These are phyloP conservation scores for Mycena amicta DNA, from an alignment of 768 basidiomycete species.

Conservation along the genomic window DNA sequence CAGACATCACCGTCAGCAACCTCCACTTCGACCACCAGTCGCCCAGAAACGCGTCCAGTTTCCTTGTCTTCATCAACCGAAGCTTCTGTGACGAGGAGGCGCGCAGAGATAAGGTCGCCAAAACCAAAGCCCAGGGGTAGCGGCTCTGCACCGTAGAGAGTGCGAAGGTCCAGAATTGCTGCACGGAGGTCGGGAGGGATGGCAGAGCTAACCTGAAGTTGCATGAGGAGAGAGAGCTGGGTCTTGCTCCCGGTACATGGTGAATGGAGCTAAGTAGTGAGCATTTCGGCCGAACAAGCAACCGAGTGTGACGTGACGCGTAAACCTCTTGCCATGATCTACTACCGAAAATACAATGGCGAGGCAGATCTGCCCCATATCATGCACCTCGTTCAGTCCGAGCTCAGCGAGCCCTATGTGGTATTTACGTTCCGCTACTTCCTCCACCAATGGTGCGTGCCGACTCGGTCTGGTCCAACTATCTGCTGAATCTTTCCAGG, in stretches of 20 bases:
- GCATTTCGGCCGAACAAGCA: not conserved
- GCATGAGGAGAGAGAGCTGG: not conserved
- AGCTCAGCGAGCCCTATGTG: conserved; percentile 67
- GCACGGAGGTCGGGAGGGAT: not conserved
- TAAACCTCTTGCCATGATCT: not conserved
- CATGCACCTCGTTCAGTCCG: conserved; percentile 22
- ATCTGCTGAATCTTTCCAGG: conserved; percentile 47
- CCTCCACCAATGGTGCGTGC: conserved; percentile 89
- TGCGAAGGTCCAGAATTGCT: not conserved
- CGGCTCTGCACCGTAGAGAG: not conserved
- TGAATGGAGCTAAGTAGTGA: not conserved
- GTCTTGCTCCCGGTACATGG: not conserved
- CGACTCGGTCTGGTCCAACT: too few species aligned
- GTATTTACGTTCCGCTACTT: conserved; percentile 98
- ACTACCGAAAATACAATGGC: conserved; percentile 15
- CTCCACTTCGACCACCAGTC: not conserved
- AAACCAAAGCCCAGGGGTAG: not conserved
- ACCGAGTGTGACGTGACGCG: not conserved
- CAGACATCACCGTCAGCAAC: not conserved
- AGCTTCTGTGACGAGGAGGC: conserved; percentile 40
- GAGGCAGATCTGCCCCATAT: conserved; percentile 19
- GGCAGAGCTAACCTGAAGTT: not conserved
- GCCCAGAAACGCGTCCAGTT: conserved; percentile 35
- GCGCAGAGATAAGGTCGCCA: conserved; percentile 19
- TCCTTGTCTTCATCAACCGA: conserved; percentile 45